These are phyloP conservation scores for Lindgomyces ingoldianus DNA, from an alignment of 495 filamentous ascomycete species.

Conservation along the genomic window DNA sequence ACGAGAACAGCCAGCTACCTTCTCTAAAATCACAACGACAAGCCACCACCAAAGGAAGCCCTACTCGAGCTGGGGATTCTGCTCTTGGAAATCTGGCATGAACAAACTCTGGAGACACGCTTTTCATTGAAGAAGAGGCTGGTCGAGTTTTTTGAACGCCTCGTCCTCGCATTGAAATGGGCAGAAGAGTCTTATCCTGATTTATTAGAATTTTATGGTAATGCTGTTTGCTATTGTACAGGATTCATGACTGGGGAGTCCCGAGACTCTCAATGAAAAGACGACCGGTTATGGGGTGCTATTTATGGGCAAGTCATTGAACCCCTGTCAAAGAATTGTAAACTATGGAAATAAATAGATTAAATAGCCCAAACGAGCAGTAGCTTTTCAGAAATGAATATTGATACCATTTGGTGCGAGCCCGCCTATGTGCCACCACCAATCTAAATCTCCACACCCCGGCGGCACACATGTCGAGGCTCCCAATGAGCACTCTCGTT, in stretches of 20 bases:
- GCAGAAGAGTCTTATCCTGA: background rate
- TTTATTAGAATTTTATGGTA: background rate
- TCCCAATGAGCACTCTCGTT: no score
- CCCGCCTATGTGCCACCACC: no score
- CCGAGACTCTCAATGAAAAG: background rate
- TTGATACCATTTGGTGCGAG: no score
- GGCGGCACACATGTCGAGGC: no score
- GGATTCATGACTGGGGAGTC: conserved; percentile 1
- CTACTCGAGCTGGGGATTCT: background rate
- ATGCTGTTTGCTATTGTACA: background rate
- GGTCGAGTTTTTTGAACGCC: background rate
- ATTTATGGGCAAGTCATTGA: background rate
- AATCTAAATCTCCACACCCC: no score
- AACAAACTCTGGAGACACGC: background rate
- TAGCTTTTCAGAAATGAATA: no score
- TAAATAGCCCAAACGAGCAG: no score
- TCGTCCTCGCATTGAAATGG: background rate
- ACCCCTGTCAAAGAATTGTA: background rate
- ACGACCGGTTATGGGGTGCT: background rate
- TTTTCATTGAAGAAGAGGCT: background rate
- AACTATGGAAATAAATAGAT: conserved; percentile 4
- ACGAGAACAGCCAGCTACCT: background rate
- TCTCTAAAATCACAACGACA: background rate
- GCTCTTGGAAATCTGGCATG: conserved; percentile 2
- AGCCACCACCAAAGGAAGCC: background rate